Conservation (phyloP, 2,329 filamentous ascomycete species). For the Fusarium virguliforme region DNA sequence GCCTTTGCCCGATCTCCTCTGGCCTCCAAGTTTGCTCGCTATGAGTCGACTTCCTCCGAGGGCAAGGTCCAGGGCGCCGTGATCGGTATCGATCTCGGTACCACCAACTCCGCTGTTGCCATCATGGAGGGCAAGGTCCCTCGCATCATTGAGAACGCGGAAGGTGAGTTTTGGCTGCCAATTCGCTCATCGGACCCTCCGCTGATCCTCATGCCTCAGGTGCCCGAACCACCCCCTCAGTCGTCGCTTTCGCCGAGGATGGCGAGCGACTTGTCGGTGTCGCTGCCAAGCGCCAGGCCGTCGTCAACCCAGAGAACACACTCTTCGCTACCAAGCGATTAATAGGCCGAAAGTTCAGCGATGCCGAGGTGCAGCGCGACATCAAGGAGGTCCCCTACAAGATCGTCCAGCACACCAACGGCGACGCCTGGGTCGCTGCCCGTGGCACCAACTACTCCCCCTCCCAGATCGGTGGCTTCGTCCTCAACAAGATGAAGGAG, state of each 20-base stretch:
- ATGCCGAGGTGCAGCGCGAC: constrained; percentile 94
- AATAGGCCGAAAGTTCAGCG: constrained; percentile 97
- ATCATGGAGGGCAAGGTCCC: constrained; percentile 97
- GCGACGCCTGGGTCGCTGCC: constrained; percentile 95
- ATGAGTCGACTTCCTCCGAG: constrained; percentile 75
- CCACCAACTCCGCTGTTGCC: constrained; percentile 97
- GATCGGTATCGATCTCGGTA: constrained; percentile 98
- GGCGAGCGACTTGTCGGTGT: constrained; percentile 97
- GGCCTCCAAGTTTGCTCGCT: constrained; percentile 81
- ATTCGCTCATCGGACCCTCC: constrained; percentile 16
- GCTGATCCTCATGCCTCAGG: constrained; percentile 45
- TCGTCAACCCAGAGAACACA: constrained; percentile 98
- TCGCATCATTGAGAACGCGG: constrained; percentile 97
- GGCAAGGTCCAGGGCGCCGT: constrained; percentile 93
- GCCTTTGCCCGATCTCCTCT: constrained; percentile 79
- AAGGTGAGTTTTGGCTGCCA: constrained; percentile 72
- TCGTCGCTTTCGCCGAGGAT: constrained; percentile 95
- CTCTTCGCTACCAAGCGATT: constrained; percentile 99
- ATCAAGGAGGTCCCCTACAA: constrained; percentile 99
- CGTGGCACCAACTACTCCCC: constrained; percentile 97
- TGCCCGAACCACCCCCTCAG: constrained; percentile 74
- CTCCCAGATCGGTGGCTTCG: constrained; percentile 97
- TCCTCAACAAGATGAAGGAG: constrained; percentile 99
- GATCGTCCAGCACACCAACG: constrained; percentile 97
- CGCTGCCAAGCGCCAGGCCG: constrained; percentile 96